Conservation (phyloP, 2,329 filamentous ascomycete genomes). For the Xylariaceae sp. region DNA sequence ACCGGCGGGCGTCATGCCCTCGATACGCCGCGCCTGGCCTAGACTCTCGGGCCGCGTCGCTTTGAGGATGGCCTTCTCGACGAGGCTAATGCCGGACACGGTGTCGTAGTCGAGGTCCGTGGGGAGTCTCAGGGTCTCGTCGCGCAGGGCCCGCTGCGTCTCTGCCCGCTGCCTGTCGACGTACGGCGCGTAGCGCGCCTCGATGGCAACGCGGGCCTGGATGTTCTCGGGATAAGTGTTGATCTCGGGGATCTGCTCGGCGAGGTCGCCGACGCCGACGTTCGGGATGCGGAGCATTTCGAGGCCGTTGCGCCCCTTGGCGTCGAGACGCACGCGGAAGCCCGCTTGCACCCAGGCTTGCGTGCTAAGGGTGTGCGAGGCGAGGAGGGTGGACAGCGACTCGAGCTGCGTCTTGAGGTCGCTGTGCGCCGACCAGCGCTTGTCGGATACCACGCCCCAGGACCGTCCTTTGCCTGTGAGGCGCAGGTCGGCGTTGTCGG, state of each 20-base stretch:
- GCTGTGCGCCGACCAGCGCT: constrained; percentile 75
- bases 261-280: constrained; percentile 64
- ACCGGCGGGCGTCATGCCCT: constrained; percentile 74
- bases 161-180: constrained; percentile 74
- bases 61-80: constrained; percentile 76
- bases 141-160: constrained; percentile 72
- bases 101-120: constrained; percentile 76
- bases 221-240: constrained; percentile 63
- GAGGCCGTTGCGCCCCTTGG: constrained; percentile 72
- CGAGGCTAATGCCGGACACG: constrained; percentile 77
- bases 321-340: constrained; percentile 72
- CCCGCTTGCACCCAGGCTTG: constrained; percentile 73
- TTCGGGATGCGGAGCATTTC: constrained; percentile 77
- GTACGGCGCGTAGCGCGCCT: constrained; percentile 87
- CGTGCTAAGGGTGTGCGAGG: constrained; percentile 62
- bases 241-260: constrained; percentile 63
- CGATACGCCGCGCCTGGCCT: constrained; percentile 85
- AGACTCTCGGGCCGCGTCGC: constrained; percentile 80
- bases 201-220: constrained; percentile 75
- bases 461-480: constrained; percentile 79
- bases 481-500: constrained; percentile 91
- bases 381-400: constrained; percentile 68
- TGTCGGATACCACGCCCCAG: constrained; percentile 80
- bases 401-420: constrained; percentile 72
- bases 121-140: constrained; percentile 78